A percentile compares a stretch with the other conserved stretches of the same genome.
Conservation (phyloP, 2,329 filamentous ascomycete species). For the Colletotrichum graminicola region DNA sequence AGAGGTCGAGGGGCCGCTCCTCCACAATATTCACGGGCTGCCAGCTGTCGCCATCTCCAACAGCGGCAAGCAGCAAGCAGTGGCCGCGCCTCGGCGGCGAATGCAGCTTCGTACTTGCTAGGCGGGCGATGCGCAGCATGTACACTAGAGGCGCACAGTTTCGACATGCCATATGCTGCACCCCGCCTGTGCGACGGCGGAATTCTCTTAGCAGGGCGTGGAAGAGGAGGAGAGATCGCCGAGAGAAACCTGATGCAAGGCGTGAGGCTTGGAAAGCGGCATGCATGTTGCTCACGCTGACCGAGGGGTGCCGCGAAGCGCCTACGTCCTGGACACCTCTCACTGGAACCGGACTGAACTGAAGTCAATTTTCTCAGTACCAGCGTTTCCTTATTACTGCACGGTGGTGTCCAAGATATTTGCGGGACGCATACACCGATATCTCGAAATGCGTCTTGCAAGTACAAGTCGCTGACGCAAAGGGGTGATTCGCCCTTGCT, state of each 20-base stretch:
- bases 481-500: not conserved
- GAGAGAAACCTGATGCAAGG: not conserved
- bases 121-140: constrained; percentile 19
- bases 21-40: constrained; percentile 33
- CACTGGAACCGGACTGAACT: constrained; percentile 9
- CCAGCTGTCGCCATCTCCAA: constrained; percentile 33
- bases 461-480: constrained; percentile 15
- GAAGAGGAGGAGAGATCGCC: not conserved
- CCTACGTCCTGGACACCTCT: not conserved
- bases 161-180: constrained; percentile 17
- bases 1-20: constrained; percentile 15
- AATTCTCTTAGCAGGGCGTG: not conserved
- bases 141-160: constrained; percentile 12
- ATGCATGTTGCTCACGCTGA: constrained; percentile 2
- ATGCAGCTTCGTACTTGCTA: constrained; percentile 11
- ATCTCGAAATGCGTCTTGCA: constrained; percentile 13
- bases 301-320: constrained; percentile 4
- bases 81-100: not conserved
- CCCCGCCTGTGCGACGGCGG: constrained; percentile 23
- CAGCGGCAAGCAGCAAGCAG: not conserved
- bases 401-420: not conserved
- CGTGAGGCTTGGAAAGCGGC: not conserved
- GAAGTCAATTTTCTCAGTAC: not conserved
- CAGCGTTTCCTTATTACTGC: too few relatives aligned
- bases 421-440: not conserved